These are phyloP conservation scores for Alternaria infectoria DNA, from an alignment of 2,329 filamentous ascomycete genomes.

Conservation along the genomic window DNA sequence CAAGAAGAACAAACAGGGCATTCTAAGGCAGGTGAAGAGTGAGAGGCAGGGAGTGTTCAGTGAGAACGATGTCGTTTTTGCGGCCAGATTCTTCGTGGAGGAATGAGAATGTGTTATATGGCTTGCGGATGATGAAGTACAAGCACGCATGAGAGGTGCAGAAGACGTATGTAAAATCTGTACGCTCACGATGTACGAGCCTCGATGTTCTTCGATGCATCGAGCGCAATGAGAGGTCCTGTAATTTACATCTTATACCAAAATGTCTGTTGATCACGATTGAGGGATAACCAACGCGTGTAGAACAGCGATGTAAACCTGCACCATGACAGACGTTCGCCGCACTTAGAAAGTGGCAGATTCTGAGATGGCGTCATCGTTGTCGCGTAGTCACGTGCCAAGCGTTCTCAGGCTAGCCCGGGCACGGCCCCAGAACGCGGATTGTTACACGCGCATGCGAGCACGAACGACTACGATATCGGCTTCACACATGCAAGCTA, in stretches of 20 bases:
- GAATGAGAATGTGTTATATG: not conserved
- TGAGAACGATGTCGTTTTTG: slow-evolving; percentile 51
- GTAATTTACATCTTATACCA: not conserved
- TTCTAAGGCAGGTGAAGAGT: slow-evolving; percentile 49
- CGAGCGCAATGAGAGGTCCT: not conserved
- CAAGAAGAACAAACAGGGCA: slow-evolving; percentile 20
- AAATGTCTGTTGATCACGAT: not conserved
- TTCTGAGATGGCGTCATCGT: not conserved
- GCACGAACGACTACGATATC: not conserved
- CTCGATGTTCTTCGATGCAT: not conserved
- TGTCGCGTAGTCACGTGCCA: not conserved
- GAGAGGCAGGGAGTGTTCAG: slow-evolving; percentile 49
- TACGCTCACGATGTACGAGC: not conserved
- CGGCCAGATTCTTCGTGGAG: slow-evolving; percentile 50
- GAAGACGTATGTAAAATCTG: not conserved
- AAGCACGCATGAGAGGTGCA: not conserved
- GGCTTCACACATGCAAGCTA: not conserved
- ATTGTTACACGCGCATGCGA: not conserved
- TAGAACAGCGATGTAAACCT: not conserved
- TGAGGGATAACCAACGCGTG: not conserved
- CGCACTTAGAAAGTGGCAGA: not conserved
- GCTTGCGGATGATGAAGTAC: too few relatives aligned
- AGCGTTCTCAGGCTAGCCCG: not conserved
- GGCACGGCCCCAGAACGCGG: not conserved
- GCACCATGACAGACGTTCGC: not conserved